Evolutionary conservation across 768 basidiomycete species (phyloP).

Genomic region (Dioszegia crocea): DNA sequence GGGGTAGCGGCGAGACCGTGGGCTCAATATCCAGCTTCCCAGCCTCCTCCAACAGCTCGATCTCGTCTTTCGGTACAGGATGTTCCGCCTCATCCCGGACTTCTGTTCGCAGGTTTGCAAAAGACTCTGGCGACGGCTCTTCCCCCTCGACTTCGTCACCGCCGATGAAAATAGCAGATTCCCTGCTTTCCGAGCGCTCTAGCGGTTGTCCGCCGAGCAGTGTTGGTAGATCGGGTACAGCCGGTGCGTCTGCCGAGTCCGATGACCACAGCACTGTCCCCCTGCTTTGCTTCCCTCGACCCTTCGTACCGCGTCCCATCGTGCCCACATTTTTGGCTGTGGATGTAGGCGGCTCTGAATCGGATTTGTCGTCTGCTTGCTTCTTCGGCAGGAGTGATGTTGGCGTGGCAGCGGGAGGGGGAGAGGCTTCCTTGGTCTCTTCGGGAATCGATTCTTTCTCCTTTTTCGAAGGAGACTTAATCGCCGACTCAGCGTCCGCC

Average conservation of each 20-base stretch:
- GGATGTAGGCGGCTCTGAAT: background rate
- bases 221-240: background rate
- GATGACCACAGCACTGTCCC: conserved; percentile 36
- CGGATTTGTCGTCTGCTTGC: background rate
- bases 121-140: background rate
- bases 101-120: background rate
- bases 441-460: no score
- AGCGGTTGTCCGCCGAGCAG: background rate
- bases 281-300: conserved; percentile 32
- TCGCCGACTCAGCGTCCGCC: background rate
- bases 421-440: no score
- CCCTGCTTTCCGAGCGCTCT: background rate
- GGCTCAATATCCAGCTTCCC: conserved; percentile 20
- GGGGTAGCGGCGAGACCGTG: conserved; percentile 17
- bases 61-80: conserved; percentile 38
- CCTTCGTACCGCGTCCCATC: conserved; percentile 22
- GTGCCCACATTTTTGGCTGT: conserved; percentile 10
- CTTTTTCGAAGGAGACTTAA: background rate
- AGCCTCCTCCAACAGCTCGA: conserved; percentile 38
- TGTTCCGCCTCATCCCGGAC: background rate
- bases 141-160: background rate
- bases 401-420: background rate
- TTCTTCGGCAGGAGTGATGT: background rate
- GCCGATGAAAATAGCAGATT: background rate
- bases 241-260: conserved; percentile 5